phyloP scores from a whole-genome alignment of 116 monocot species.

The Thalassia testudinum region DNA sequence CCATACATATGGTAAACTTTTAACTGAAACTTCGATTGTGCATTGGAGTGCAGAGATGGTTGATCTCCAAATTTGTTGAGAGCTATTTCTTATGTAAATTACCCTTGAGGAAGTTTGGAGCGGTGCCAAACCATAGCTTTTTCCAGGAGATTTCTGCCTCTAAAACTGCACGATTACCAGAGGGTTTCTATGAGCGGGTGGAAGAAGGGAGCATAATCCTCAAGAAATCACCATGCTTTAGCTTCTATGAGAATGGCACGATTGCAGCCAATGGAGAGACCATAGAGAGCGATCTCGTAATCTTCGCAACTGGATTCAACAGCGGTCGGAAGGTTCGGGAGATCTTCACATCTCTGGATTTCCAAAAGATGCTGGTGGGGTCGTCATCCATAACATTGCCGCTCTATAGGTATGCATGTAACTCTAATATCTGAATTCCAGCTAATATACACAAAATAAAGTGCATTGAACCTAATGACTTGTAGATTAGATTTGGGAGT shows the following conservation, averaged over 20 bases:
- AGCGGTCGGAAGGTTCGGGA: constrained; percentile 36
- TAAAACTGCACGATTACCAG: constrained; percentile 18
- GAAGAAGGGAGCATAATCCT: constrained; percentile 53
- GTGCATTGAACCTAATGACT: too few species aligned
- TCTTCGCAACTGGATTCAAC: constrained; percentile 47
- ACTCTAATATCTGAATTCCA: too few species aligned
- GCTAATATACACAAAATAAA: too few species aligned
- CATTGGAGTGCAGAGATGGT: constrained; percentile 34
- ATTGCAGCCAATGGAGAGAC: constrained; percentile 17
- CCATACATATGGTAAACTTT: too few species aligned
- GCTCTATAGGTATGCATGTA: too few species aligned
- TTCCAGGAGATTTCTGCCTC: constrained; percentile 23
- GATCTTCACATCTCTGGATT: constrained; percentile 23
- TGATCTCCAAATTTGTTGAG: constrained; percentile 34
- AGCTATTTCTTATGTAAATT: constrained; percentile 24
- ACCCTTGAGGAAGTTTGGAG: constrained; percentile 46
- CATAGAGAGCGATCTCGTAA: constrained; percentile 35
- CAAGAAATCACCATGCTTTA: constrained; percentile 29
- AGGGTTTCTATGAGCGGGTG: constrained; percentile 44
- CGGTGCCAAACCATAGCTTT: constrained; percentile 56
- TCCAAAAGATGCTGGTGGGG: constrained; percentile 8
- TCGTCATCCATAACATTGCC: too few species aligned
- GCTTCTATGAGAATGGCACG: constrained; percentile 32
- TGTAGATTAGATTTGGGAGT: too few species aligned
- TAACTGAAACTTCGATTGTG: background rate